A percentile compares a stretch with the other conserved stretches of the same genome.
Evolutionary conservation across 148 eudicot species (phyloP).

Genomic region (Cornus suecica): DNA sequence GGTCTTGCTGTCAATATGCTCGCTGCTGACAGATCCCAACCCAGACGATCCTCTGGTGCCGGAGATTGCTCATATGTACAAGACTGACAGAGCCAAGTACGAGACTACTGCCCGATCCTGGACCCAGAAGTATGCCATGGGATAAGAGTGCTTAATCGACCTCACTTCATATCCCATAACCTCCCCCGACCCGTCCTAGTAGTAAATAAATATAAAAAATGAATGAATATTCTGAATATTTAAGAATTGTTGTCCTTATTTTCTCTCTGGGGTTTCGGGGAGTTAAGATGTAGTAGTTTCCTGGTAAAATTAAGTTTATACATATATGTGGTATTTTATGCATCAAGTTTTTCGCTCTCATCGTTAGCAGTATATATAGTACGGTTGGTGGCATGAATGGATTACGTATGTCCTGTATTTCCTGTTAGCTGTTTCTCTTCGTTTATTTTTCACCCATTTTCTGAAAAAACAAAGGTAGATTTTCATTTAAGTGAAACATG

Average conservation of each 20-base stretch:
- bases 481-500: too few species aligned
- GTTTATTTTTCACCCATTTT: too few species aligned
- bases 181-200: background rate
- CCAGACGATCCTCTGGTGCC: conserved; percentile 54
- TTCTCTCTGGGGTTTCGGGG: background rate
- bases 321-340: background rate
- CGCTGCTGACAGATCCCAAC: conserved; percentile 45
- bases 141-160: conserved; percentile 4
- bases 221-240: too few species aligned
- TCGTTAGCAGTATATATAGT: too few species aligned
- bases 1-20: conserved; percentile 49
- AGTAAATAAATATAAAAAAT: conserved; percentile 12
- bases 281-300: background rate
- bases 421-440: too few species aligned
- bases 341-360: background rate
- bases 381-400: too few species aligned
- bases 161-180: background rate
- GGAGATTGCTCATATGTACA: conserved; percentile 51
- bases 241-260: conserved; percentile 11
- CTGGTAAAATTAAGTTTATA: background rate
- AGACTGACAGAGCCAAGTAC: conserved; percentile 44
- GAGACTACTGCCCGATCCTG: conserved; percentile 51
- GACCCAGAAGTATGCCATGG: conserved; percentile 54
- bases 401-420: too few species aligned
- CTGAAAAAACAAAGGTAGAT: too few species aligned